Evolutionary conservation across 2,329 filamentous ascomycete species (phyloP).

Genomic region (Epichloe sylvatica): DNA sequence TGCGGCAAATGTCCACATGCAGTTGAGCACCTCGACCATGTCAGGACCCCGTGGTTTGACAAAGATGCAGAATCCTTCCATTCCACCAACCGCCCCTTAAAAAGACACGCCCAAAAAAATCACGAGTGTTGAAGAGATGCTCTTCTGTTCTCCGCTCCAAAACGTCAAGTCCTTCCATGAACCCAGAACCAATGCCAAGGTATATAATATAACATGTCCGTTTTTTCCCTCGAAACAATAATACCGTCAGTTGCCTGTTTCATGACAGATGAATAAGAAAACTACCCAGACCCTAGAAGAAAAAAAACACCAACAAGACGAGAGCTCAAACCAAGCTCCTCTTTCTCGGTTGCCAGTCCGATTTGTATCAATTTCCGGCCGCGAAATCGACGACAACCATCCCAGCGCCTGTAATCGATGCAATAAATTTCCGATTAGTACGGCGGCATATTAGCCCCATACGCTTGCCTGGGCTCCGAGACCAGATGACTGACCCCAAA

Average conservation of each 20-base stretch:
- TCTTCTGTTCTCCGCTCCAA: constrained; percentile 5
- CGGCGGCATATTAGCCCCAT: constrained; percentile 53
- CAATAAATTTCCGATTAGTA: background rate
- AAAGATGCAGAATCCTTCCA: constrained; percentile 6
- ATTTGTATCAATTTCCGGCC: background rate
- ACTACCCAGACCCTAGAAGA: constrained; percentile 5
- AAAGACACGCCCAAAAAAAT: constrained; percentile 7
- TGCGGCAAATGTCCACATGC: constrained; percentile 3
- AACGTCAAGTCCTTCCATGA: constrained; percentile 4
- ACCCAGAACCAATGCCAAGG: constrained; percentile 9
- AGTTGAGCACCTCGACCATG: constrained; percentile 6
- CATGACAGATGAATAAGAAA: constrained; percentile 4
- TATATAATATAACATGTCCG: constrained; percentile 12
- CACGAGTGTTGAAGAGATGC: constrained; percentile 8
- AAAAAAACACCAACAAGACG: constrained; percentile 4
- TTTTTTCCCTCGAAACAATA: constrained; percentile 9
- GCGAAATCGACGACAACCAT: constrained; percentile 4
- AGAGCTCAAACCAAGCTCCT: constrained; percentile 1
- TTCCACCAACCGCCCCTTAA: background rate
- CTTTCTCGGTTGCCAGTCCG: constrained; percentile 13
- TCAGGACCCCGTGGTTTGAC: constrained; percentile 9
- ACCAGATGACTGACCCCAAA: constrained; percentile 72
- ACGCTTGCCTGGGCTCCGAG: constrained; percentile 84
- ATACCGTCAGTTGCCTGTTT: constrained; percentile 8
- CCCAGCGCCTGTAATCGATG: constrained; percentile 5